Conservation (phyloP, 2,329 filamentous ascomycete species). For the Alternaria sp. region DNA sequence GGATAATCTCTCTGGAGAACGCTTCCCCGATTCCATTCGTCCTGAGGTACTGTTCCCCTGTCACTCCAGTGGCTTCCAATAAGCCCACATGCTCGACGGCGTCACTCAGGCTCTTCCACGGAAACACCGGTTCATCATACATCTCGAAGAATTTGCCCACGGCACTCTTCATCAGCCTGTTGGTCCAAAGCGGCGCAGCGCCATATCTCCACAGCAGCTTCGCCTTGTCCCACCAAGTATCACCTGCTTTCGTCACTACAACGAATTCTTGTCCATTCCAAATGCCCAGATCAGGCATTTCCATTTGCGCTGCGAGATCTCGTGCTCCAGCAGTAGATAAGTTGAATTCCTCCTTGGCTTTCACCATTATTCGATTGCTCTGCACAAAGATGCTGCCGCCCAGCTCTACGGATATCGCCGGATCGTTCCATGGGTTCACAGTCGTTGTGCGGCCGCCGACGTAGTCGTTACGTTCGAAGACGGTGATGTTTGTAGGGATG, state of each 20-base stretch:
- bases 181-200: conserved; percentile 74
- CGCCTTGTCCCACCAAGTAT: conserved; percentile 79
- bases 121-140: conserved; percentile 83
- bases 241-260: conserved; percentile 65
- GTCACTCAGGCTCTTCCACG: conserved; percentile 77
- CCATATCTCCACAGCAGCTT: conserved; percentile 89
- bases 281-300: conserved; percentile 67
- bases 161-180: conserved; percentile 73
- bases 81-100: conserved; percentile 73
- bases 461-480: conserved; percentile 80
- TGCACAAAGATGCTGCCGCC: conserved; percentile 92
- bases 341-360: conserved; percentile 74
- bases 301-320: conserved; percentile 42
- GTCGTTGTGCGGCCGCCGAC: conserved; percentile 89
- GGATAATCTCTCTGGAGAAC: conserved; percentile 83
- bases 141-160: conserved; percentile 77
- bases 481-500: conserved; percentile 76
- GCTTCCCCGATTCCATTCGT: conserved; percentile 69
- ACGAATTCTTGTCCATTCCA: conserved; percentile 85
- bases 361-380: conserved; percentile 81
- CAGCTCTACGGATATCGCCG: conserved; percentile 75
- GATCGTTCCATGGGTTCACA: conserved; percentile 75
- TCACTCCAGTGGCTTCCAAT: conserved; percentile 68
- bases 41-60: conserved; percentile 75
- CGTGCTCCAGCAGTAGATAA: conserved; percentile 57